Conservation (phyloP, 2,329 filamentous ascomycete species). For the Phaeosphaeriaceae sp. region DNA sequence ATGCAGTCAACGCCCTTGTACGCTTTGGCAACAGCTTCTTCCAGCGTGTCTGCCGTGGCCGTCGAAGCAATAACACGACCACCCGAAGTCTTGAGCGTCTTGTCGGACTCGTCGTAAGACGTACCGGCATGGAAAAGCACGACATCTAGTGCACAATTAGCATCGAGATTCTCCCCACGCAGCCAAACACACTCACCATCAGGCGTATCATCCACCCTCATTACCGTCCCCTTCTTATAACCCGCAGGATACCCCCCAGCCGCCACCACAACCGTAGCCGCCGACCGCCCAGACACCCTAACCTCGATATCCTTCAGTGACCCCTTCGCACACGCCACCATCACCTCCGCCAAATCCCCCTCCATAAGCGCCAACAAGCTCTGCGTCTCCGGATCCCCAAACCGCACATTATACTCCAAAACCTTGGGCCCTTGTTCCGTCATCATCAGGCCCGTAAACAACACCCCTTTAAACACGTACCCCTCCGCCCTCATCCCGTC, state of each 20-base stretch:
- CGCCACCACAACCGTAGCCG: conserved; percentile 91
- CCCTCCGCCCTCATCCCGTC: conserved; percentile 83
- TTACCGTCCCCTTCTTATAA: conserved; percentile 79
- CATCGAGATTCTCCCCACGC: neutral
- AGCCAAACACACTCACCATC: conserved; percentile 35
- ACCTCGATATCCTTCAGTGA: conserved; percentile 74
- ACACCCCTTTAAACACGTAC: conserved; percentile 64
- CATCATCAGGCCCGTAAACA: conserved; percentile 95
- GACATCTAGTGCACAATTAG: conserved; percentile 54
- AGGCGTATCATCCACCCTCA: conserved; percentile 62
- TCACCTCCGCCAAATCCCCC: conserved; percentile 84
- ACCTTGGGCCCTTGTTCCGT: conserved; percentile 80
- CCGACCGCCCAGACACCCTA: conserved; percentile 72
- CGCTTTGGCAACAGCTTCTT: conserved; percentile 84
- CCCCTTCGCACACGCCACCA: conserved; percentile 81
- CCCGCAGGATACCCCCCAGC: conserved; percentile 85
- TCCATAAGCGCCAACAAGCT: conserved; percentile 82
- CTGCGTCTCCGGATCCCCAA: conserved; percentile 91
- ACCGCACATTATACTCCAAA: conserved; percentile 91
- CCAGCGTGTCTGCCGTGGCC: conserved; percentile 74
- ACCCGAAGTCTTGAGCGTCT: conserved; percentile 75
- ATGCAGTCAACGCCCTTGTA: conserved; percentile 83
- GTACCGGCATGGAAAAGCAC: conserved; percentile 95
- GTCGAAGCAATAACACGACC: conserved; percentile 95
- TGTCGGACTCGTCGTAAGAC: conserved; percentile 57